Conservation (phyloP, 306 rosid genomes). For the Medicago arabica region DNA sequence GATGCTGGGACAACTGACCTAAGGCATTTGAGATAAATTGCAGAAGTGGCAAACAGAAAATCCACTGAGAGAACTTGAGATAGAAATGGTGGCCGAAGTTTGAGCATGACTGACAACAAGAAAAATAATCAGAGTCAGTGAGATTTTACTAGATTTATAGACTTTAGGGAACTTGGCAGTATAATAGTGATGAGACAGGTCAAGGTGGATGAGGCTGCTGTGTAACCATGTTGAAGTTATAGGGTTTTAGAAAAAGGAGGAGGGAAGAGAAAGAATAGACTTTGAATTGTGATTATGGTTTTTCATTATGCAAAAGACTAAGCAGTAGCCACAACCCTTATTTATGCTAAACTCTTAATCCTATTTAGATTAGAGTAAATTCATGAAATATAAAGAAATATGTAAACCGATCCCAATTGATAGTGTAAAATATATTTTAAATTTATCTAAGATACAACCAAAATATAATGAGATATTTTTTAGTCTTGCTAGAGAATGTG, state of each 20-base stretch:
- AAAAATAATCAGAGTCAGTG: constrained; percentile 12
- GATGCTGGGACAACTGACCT: background rate
- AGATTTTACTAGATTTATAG: constrained; percentile 12
- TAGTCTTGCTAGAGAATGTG: constrained; percentile 3
- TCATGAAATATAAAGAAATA: constrained; percentile 10
- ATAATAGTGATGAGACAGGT: background rate
- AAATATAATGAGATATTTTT: background rate
- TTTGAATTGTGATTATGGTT: background rate
- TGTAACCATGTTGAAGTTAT: constrained; percentile 3
- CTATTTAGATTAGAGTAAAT: background rate
- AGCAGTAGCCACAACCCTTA: too few relatives aligned
- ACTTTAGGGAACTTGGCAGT: background rate
- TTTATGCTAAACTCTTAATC: too few relatives aligned
- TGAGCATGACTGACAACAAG: background rate
- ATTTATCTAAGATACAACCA: background rate
- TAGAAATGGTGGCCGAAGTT: constrained; percentile 7
- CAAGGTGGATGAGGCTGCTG: background rate
- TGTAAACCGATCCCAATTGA: background rate
- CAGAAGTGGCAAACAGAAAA: background rate
- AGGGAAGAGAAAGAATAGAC: constrained; percentile 2
- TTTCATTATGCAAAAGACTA: background rate
- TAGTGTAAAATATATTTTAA: background rate
- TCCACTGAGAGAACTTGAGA: constrained; percentile 13
- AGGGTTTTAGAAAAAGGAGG: background rate
- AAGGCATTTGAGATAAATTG: constrained; percentile 8